Evolutionary conservation across 331 rosid species (phyloP).

Genomic region (Rosa hybrid): DNA sequence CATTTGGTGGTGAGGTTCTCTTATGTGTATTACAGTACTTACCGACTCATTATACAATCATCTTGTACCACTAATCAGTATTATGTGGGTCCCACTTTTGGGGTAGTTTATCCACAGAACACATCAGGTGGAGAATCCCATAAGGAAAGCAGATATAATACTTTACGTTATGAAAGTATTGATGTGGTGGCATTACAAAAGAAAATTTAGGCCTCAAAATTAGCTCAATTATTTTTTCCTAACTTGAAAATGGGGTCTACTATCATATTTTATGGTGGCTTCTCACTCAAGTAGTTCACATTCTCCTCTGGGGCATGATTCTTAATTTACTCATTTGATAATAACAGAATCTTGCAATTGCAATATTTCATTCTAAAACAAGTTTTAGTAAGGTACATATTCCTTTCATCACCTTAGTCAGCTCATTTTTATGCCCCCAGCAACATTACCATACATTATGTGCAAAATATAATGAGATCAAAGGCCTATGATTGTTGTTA

Average conservation of each 20-base stretch:
- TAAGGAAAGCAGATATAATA: constrained; percentile 13
- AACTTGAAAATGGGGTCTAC: constrained; percentile 4
- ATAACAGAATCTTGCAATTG: neutral
- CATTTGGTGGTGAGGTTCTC: constrained; percentile 8
- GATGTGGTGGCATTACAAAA: constrained; percentile 15
- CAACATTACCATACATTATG: constrained; percentile 2
- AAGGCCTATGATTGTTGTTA: neutral
- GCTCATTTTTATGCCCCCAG: neutral
- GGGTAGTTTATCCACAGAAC: constrained; percentile 1
- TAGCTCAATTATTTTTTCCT: constrained; percentile 12
- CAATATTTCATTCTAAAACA: neutral
- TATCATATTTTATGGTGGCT: neutral
- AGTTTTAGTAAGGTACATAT: neutral
- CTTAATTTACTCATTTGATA: neutral
- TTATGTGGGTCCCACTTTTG: neutral
- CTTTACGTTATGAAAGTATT: constrained; percentile 22
- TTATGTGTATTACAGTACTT: neutral
- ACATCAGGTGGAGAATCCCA: constrained; percentile 19
- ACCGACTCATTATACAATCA: neutral
- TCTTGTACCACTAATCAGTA: constrained; percentile 20
- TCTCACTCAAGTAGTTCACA: neutral
- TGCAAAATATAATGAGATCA: constrained; percentile 23
- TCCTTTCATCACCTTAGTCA: neutral
- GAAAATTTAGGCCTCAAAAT: neutral
- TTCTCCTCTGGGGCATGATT: neutral